Evolutionary conservation across 2,329 filamentous ascomycete species (phyloP).

Genomic region (Arthrobotrys sinensis): DNA sequence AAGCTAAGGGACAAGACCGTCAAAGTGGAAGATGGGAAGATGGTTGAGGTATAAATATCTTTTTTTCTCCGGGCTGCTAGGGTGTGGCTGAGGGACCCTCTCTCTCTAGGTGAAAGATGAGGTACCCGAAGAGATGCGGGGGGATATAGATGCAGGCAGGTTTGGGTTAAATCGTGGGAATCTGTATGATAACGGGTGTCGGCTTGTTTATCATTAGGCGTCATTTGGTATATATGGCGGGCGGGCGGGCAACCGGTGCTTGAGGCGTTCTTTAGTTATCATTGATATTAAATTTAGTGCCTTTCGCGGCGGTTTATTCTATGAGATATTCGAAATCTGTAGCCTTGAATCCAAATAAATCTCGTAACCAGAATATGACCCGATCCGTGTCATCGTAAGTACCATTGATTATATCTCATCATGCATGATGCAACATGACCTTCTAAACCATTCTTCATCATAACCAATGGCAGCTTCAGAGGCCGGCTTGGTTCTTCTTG

Average conservation of each 20-base stretch:
- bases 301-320: neutral
- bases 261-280: neutral
- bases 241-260: conserved; percentile 15
- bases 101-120: neutral
- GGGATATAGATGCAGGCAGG: conserved; percentile 47
- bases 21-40: conserved; percentile 78
- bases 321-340: conserved; percentile 1
- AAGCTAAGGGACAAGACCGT: conserved; percentile 81
- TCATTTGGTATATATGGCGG: conserved; percentile 18
- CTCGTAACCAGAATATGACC: too few relatives aligned
- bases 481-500: too few relatives aligned
- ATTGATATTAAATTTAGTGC: conserved; percentile 16
- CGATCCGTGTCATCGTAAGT: too few relatives aligned
- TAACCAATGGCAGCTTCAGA: too few relatives aligned
- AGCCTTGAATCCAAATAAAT: neutral
- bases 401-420: too few relatives aligned
- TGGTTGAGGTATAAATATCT: conserved; percentile 70
- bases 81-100: neutral
- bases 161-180: conserved; percentile 20
- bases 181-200: conserved; percentile 55
- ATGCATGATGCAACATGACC: too few relatives aligned
- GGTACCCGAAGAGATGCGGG: conserved; percentile 1
- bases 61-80: neutral
- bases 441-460: too few relatives aligned
- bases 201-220: conserved; percentile 54